These are phyloP conservation scores for Cladophialophora exuberans DNA, from an alignment of 2,329 filamentous ascomycete genomes.

Conservation along the genomic window DNA sequence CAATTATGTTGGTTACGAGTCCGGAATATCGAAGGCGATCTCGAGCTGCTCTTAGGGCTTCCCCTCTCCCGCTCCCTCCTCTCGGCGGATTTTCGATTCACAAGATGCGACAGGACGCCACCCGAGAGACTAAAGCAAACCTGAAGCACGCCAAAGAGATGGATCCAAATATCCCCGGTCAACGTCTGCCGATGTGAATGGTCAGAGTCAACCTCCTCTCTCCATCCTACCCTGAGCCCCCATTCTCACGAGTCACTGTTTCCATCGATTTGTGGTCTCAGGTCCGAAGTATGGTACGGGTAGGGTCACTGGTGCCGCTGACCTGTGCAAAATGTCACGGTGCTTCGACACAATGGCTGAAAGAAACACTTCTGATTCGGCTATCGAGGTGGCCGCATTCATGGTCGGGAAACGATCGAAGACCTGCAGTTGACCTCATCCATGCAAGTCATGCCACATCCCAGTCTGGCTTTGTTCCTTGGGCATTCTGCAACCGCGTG, in stretches of 20 bases:
- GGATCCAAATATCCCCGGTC: constrained; percentile 1
- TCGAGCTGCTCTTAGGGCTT: neutral
- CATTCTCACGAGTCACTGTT: constrained; percentile 12
- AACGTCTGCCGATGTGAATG: constrained; percentile 16
- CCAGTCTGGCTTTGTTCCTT: constrained; percentile 3
- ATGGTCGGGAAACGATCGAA: constrained; percentile 13
- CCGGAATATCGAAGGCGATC: neutral
- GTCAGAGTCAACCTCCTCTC: constrained; percentile 14
- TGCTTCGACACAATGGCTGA: constrained; percentile 3
- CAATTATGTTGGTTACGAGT: neutral
- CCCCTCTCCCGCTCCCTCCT: constrained; percentile 1
- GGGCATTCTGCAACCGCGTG: constrained; percentile 3
- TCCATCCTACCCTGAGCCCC: constrained; percentile 2
- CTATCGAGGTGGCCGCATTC: constrained; percentile 10
- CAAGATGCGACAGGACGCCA: constrained; percentile 25
- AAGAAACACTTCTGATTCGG: constrained; percentile 23
- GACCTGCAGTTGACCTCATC: constrained; percentile 10
- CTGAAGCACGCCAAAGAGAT: constrained; percentile 29
- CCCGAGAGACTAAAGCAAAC: constrained; percentile 25
- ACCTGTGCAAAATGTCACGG: neutral
- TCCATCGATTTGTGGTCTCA: constrained; percentile 13
- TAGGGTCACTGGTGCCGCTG: neutral
- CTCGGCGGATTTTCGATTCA: constrained; percentile 25
- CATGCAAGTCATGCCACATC: constrained; percentile 28
- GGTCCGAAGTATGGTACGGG: constrained; percentile 25